Evolutionary conservation across 441 rosid genomes (phyloP).

Genomic region (Corymbia citriodora): DNA sequence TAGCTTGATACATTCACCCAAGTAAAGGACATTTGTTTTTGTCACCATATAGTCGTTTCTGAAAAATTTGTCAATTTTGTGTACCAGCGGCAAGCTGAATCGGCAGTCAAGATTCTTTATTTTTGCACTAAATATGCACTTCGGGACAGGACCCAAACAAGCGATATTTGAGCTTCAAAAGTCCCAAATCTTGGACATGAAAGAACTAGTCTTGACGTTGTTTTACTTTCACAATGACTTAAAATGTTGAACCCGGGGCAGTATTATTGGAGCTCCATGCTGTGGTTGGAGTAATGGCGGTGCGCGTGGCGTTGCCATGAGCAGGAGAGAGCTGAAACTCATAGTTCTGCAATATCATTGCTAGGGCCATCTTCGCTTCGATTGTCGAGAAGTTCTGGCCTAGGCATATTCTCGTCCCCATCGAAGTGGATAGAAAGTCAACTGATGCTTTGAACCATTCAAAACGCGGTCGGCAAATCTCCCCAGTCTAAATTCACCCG

Average conservation of each 20-base stretch:
- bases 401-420: background rate
- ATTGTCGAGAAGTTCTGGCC: background rate
- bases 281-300: background rate
- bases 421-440: constrained; percentile 29
- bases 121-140: background rate
- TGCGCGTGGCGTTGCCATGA: background rate
- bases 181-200: background rate
- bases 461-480: constrained; percentile 37
- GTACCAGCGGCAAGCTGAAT: background rate
- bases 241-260: background rate
- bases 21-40: background rate
- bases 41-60: background rate
- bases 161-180: background rate
- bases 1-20: background rate
- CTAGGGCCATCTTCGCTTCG: background rate
- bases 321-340: background rate
- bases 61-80: background rate
- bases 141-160: background rate
- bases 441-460: constrained; percentile 29
- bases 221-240: background rate
- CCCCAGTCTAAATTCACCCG: constrained; percentile 35
- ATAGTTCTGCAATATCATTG: background rate
- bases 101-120: background rate
- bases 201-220: background rate
- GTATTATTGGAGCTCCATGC: background rate